Base-by-base conservation (phyloP, 2,329 filamentous ascomycete genomes). In the Calonectria pteridis region DNA sequence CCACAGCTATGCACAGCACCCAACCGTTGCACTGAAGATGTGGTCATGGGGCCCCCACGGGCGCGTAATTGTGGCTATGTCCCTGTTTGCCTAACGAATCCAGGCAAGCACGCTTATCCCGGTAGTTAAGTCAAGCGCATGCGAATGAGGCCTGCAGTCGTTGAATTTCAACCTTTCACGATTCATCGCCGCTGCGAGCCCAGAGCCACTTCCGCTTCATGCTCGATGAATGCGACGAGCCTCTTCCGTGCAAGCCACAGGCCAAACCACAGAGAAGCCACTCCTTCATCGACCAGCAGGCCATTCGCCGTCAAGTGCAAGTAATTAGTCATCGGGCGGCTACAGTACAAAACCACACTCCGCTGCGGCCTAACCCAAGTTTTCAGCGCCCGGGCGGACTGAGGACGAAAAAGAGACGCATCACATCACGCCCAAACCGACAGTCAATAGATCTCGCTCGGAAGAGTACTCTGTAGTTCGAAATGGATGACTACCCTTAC, bases 61-160 rank as follows among this genome's bases (percentile, higher is more conserved):
- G 37, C 26, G 43, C 37, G 37, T 64, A 26, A 64, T 64, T 40
- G 59, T 49, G 59, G 59, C 59, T 64, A 64, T 64, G 59, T 46
- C n/a, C n/a, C 14, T 31, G 37, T 11, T 33, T 64, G 59, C 37
- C 26, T 64, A 37, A 62, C 35, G 55, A 35, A 37, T 37, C 55
- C 35, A 26, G 23, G 55, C n/a, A 40, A 40, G 33, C 14, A 62
- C 33, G 18, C 23, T 35, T 37, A 62, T 62, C 55, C 28, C 23
- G 5, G 26, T 40, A 20, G 33, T 37, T 26, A 62, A 46, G 43
- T 46, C 43, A 23, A 46, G 43, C 43, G 43, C 43, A 46, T 46
- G 43, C 43, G 5, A 46, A 46, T 46, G 43, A 46, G 43, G 43
- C 43, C 43, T 46, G 43, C 43, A 23, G 20, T 13, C 43, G 33